phyloP scores from a whole-genome alignment of 768 basidiomycete genomes.

The Daedalea quercina region DNA sequence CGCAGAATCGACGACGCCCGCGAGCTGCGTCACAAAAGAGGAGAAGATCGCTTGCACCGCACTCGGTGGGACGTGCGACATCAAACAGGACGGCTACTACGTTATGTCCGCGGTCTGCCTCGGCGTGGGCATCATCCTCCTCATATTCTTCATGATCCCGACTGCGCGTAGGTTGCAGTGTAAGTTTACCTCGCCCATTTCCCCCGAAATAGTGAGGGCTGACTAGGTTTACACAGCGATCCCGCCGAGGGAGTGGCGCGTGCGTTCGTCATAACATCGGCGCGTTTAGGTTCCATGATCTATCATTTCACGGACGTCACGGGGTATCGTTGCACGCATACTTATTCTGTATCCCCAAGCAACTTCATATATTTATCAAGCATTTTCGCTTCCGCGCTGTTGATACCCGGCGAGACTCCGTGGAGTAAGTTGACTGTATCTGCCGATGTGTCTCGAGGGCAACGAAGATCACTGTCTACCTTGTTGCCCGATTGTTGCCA shows the following conservation, averaged over 20 bases:
- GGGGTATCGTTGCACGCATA: too few species aligned
- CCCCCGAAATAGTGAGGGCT: neutral
- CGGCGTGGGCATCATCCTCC: slow-evolving; percentile 59
- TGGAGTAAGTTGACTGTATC: too few species aligned
- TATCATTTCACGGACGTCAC: neutral
- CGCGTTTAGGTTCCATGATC: neutral
- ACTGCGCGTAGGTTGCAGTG: slow-evolving; percentile 83
- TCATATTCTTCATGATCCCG: slow-evolving; percentile 75
- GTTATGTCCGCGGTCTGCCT: slow-evolving; percentile 74
- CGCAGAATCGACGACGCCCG: slow-evolving; percentile 36
- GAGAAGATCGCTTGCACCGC: slow-evolving; percentile 76
- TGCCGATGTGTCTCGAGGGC: too few species aligned
- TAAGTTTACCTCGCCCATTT: slow-evolving; percentile 40
- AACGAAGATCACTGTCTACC: too few species aligned
- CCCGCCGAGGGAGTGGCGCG: slow-evolving; percentile 66
- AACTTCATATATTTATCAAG: too few species aligned
- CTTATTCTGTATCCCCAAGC: too few species aligned
- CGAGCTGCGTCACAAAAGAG: slow-evolving; percentile 89
- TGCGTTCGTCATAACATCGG: slow-evolving; percentile 34
- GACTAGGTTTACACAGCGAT: slow-evolving; percentile 37
- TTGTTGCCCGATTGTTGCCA: too few species aligned
- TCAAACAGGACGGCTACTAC: slow-evolving; percentile 90
- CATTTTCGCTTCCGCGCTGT: too few species aligned
- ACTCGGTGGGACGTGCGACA: slow-evolving; percentile 74
- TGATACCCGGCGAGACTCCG: too few species aligned